Base-by-base conservation (phyloP, 164 flowering plant species). In the Tinospora cordifolia region DNA sequence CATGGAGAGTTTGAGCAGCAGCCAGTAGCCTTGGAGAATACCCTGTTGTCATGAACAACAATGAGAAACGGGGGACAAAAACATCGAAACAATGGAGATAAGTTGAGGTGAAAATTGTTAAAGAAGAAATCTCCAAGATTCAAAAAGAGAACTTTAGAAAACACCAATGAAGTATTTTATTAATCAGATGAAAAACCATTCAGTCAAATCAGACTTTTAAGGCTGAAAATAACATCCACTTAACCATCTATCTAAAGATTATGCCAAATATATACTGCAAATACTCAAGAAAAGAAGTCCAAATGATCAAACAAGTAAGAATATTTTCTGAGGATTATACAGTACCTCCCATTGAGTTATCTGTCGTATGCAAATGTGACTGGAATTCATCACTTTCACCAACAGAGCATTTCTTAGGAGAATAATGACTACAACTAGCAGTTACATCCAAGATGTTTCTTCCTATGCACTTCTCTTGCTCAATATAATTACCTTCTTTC, bases 1-100 rank as follows among this genome's bases (percentile, higher is more conserved):
- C 87, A 68, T 58, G 79, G 6, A 90, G 85, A n/a, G n/a, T n/a
- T n/a, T n/a, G n/a, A n/a, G n/a, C n/a, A n/a, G n/a, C n/a, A n/a
- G n/a, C n/a, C n/a, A n/a, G n/a, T n/a, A n/a, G n/a, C n/a, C n/a
- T n/a, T n/a, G n/a, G n/a, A n/a, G n/a, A n/a, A n/a, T n/a, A n/a
- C n/a, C n/a, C n/a, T n/a, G 47, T 91, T 85, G 82, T 64, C 62
- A 76, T 47, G 67, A 66, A 62, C n/a, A n/a, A n/a, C 65, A 72
- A 36, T 30, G 15, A 44, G 41, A 30, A 25, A 44, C 6, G n/a
- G 59, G 2, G 15, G n/a, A n/a, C n/a, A n/a, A 70, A n/a, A 72
- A 66, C n/a, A 40, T 66, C 3, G 24, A 30, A 25, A 17, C 41
- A 27, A 51, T 51, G n/a, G 19, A 51, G 21, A 11, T 1, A 22